These are phyloP conservation scores for Prunus persica DNA, from an alignment of 306 rosid genomes.

Conservation along the genomic window DNA sequence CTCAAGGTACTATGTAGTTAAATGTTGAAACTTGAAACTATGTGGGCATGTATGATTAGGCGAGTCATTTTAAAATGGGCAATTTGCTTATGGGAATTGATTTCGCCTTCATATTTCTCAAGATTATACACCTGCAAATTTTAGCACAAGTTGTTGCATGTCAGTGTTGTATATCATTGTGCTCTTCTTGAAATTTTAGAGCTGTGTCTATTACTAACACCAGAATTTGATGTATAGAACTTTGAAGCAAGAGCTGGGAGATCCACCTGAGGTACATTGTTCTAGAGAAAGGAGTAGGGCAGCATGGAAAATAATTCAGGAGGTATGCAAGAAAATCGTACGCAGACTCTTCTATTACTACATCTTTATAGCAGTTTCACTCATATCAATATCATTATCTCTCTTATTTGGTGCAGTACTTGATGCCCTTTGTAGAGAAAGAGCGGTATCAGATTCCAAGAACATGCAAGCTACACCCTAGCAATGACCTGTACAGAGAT, in stretches of 20 bases:
- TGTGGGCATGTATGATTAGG: not conserved
- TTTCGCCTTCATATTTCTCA: no score
- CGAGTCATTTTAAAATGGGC: not conserved
- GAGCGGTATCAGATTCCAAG: conserved; percentile 58
- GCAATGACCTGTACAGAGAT: conserved; percentile 76
- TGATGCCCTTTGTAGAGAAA: conserved; percentile 74
- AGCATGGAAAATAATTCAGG: conserved; percentile 68
- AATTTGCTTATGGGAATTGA: not conserved
- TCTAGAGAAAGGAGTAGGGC: conserved; percentile 87
- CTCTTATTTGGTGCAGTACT: conserved; percentile 56
- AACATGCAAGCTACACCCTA: conserved; percentile 71
- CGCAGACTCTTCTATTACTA: not conserved
- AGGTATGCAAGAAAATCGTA: conserved; percentile 37
- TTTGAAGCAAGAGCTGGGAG: conserved; percentile 39
- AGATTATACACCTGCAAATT: not conserved
- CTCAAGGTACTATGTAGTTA: conserved; percentile 46
- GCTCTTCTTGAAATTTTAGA: conserved; percentile 7
- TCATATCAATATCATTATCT: not conserved
- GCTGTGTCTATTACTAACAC: not conserved
- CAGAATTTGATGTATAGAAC: conserved; percentile 27
- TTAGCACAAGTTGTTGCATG: not conserved
- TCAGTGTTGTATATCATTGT: conserved; percentile 3
- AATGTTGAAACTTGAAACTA: not conserved
- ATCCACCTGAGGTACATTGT: conserved; percentile 64
- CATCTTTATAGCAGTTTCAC: not conserved